Evolutionary conservation across 371 early-diverging fungal genomes (phyloP).

Genomic region (Zychaea mexicana): DNA sequence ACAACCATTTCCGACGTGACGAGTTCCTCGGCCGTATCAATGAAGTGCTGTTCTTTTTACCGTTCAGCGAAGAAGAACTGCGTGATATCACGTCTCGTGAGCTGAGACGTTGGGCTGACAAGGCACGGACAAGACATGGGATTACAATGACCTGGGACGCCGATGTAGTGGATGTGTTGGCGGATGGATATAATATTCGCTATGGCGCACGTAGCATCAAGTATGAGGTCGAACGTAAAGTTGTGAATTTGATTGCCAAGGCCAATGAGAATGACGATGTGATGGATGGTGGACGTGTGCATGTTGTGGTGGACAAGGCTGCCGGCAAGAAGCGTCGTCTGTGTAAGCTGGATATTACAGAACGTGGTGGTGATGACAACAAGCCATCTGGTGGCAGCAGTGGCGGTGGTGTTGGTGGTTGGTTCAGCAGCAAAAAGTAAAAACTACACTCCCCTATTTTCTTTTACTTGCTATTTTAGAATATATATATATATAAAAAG

Average conservation of each 20-base stretch:
- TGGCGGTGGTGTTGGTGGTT: slow-evolving; percentile 16
- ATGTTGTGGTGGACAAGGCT: slow-evolving; percentile 41
- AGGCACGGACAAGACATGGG: slow-evolving; percentile 52
- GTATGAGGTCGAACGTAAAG: slow-evolving; percentile 59
- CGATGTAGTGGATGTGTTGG: slow-evolving; percentile 52
- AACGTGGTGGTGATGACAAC: slow-evolving; percentile 41
- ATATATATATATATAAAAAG: not conserved
- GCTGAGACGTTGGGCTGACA: slow-evolving; percentile 54
- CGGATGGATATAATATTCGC: slow-evolving; percentile 56
- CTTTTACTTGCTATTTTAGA: not conserved
- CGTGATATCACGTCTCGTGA: slow-evolving; percentile 52
- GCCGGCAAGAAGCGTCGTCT: slow-evolving; percentile 31
- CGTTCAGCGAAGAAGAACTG: slow-evolving; percentile 56
- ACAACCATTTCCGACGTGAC: slow-evolving; percentile 59
- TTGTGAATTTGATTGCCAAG: slow-evolving; percentile 61
- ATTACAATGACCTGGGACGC: slow-evolving; percentile 58
- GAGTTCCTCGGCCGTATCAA: slow-evolving; percentile 68
- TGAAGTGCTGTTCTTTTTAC: slow-evolving; percentile 61
- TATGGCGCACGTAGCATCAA: slow-evolving; percentile 68
- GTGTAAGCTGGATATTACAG: slow-evolving; percentile 42
- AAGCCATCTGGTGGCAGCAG: slow-evolving; percentile 24
- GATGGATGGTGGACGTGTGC: slow-evolving; percentile 48
- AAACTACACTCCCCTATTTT: not conserved
- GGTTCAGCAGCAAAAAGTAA: slow-evolving; percentile 41
- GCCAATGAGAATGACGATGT: slow-evolving; percentile 63